Conservation (phyloP, 2,329 filamentous ascomycete genomes). For the Cladosporium sp. region DNA sequence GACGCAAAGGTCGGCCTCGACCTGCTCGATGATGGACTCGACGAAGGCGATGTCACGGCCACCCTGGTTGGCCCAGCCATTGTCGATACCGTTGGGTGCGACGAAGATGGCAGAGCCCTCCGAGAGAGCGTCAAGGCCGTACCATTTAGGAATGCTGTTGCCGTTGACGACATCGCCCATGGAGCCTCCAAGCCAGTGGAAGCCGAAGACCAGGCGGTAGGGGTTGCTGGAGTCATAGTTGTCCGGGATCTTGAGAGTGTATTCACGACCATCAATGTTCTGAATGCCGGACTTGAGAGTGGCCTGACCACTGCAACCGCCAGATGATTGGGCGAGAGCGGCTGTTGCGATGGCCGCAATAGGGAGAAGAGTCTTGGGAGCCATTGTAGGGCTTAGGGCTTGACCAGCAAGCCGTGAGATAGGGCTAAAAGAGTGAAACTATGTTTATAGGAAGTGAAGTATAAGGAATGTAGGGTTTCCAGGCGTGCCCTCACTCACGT, state of each 20-base stretch:
- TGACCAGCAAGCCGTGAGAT: conserved; percentile 10
- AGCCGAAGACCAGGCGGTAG: conserved; percentile 18
- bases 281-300: conserved; percentile 10
- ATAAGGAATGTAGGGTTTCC: conserved; percentile 4
- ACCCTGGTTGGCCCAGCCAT: conserved; percentile 17
- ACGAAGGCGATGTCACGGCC: conserved; percentile 15
- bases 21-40: conserved; percentile 20
- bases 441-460: background rate
- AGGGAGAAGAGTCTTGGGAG: conserved; percentile 15
- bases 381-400: conserved; percentile 11
- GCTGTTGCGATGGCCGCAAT: conserved; percentile 13
- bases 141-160: conserved; percentile 16
- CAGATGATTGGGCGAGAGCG: conserved; percentile 12
- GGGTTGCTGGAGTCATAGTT: conserved; percentile 20
- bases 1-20: conserved; percentile 20
- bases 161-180: conserved; percentile 19
- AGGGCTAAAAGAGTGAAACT: conserved; percentile 1
- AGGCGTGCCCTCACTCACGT: background rate
- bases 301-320: conserved; percentile 8
- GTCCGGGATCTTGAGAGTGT: conserved; percentile 21
- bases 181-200: conserved; percentile 19
- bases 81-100: conserved; percentile 14
- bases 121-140: conserved; percentile 16
- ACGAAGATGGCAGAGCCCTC: conserved; percentile 21
- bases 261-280: conserved; percentile 12